phyloP scores from a whole-genome alignment of 2,329 filamentous ascomycete species.

The Pyricularia sp. region DNA sequence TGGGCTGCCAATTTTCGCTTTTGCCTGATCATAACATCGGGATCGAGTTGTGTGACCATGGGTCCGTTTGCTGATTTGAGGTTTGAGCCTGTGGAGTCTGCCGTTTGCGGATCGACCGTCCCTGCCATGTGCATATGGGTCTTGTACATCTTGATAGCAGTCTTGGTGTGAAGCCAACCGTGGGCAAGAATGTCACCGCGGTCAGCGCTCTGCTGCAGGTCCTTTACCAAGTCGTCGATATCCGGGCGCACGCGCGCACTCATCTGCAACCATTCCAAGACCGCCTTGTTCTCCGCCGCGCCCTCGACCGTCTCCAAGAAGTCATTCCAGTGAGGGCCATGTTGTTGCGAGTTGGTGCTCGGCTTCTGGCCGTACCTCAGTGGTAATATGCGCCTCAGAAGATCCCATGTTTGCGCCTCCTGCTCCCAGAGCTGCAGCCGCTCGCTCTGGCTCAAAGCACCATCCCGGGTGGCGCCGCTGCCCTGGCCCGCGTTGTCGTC shows the following conservation, averaged over 20 bases:
- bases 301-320: constrained; percentile 66
- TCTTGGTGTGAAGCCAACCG: constrained; percentile 87
- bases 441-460: constrained; percentile 26
- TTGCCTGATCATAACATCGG: constrained; percentile 80
- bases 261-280: constrained; percentile 80
- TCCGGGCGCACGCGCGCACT: constrained; percentile 62
- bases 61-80: constrained; percentile 51
- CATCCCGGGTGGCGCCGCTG: constrained; percentile 48
- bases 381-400: constrained; percentile 66
- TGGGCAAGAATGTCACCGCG: constrained; percentile 74
- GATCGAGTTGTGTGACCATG: constrained; percentile 81
- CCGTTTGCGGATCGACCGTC: constrained; percentile 52
- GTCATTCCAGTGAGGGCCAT: constrained; percentile 48
- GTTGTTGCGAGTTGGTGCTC: constrained; percentile 20
- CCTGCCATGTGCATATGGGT: constrained; percentile 60
- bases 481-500: constrained; percentile 23
- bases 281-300: constrained; percentile 68
- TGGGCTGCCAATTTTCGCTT: constrained; percentile 64
- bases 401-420: constrained; percentile 85
- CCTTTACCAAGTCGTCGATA: constrained; percentile 66
- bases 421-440: constrained; percentile 58
- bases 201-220: constrained; percentile 67
- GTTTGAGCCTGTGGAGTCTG: constrained; percentile 45
- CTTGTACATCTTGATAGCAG: constrained; percentile 85
- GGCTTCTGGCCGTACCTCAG: constrained; percentile 47